Evolutionary conservation across 441 rosid genomes (phyloP), one percentile per base, ranked within the genome.

Genomic region (Adansonia madagascariensis): DNA sequence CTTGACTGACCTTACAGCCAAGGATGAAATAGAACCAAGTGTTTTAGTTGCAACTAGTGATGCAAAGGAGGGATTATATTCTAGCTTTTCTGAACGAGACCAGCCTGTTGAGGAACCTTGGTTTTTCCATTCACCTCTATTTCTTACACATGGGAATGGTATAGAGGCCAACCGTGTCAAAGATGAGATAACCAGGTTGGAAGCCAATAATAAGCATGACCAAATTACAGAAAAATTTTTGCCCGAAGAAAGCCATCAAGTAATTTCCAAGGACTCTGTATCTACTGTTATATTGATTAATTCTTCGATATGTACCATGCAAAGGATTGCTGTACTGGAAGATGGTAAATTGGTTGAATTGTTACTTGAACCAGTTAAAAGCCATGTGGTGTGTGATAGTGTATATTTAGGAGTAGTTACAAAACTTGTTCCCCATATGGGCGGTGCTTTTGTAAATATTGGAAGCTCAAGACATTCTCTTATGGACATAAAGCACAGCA

Each of bases 91-190:
- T 79, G 88, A 87, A 79, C 89, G 83, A 73, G 79, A 88, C 72
- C 98, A 92, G 82, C 95, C 97, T 73, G 72, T 90, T 64, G 98
- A 95, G 88, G 99, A 95, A 87, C 99, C 99, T 27, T 95, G 98
- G 99, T 87, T 92, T 71, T 75, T 77, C 50, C 84, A 81, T 75
- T 78, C 84, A 80, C 80, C 86, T 72, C 71, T 77, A 18, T 69
- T 80, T 72, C 78, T 65, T 73, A 62, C 64, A 56, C 50, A 81
- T 73, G 79, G 76, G 76, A 78, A 81, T 79, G 64, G 20, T 75
- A 77, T 71, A 69, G 84, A 84, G 64, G 75, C 82, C 77, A 86
- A 79, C 67, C 71, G 24, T 69, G 72, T 20, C 78, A 80, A 84
- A 71, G 83, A 80, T 52, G 82, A 39, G 75, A 84, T 50, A 74